Base-by-base conservation (phyloP, 495 filamentous ascomycete genomes). In the Penicillium egyptiacum region DNA sequence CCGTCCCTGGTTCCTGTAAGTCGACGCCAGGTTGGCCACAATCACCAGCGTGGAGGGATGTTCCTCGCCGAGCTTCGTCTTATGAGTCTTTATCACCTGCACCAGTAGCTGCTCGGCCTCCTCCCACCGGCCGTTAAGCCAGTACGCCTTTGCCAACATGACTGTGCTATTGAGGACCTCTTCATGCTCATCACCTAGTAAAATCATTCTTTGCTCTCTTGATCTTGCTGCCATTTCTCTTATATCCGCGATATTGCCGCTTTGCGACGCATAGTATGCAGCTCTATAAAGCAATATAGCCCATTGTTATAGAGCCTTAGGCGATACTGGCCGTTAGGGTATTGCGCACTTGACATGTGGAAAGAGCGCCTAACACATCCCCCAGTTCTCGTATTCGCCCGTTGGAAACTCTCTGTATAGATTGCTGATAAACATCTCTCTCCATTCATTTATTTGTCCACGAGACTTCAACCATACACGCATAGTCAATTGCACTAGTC, bases 381-480 rank as follows among this genome's bases (percentile, higher is more conserved):
- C 45, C 45, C 54, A 56, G n/a, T 56, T 41, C 31, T 56, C 35
- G 7, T 56, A 56, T 42, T 50, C 1, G 22, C 43, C 31, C 2
- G 35, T 50, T 0, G 45, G 54, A 6, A 56, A 56, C 10, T 49
- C 31, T 0, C 7, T 2, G 11, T 8, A 41, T 6, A 49, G 25
- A 12, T 20, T 49, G 3, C 12, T 42, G 11, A 55, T 46, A n/a
- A 55, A 55, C 3, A 12, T 2, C 3, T 47, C 52, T 5, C 11
- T 55, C 53, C 42, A 50, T 45, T 68, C 61, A 59, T 79, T 71
- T 25, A 66, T 48, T 51, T 78, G 26, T 20, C 57, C 58, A 31
- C 71, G 25, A 1, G 47, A 47, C 33, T 50, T 42, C 11, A 50
- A 35, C 45, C 35, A 49, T 16, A 5, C 4, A 16, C 23, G 44